A percentile compares a stretch with the other conserved stretches of the same genome.
phyloP scores from a whole-genome alignment of 768 basidiomycete genomes.

The Pisolithus orientalis region DNA sequence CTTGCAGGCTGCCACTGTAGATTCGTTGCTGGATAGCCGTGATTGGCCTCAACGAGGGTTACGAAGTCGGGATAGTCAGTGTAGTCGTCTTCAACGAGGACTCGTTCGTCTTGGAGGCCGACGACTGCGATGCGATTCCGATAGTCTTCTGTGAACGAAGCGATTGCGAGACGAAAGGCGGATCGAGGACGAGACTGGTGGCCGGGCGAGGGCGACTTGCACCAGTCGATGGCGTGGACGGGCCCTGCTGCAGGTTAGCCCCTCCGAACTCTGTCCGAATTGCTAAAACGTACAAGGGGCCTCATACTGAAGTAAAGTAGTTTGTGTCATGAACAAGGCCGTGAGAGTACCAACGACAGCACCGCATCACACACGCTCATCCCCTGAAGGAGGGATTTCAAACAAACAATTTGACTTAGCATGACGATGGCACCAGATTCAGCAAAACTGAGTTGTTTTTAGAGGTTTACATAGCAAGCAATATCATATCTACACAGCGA shows the following conservation, averaged over 20 bases:
- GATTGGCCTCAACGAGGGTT: slow-evolving; percentile 74
- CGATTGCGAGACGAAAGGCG: slow-evolving; percentile 79
- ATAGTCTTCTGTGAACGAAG: slow-evolving; percentile 81
- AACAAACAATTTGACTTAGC: not conserved
- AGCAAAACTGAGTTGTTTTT: not conserved
- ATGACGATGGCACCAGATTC: not conserved
- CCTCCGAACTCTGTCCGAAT: not conserved
- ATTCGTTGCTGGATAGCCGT: slow-evolving; percentile 91
- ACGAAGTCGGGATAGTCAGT: slow-evolving; percentile 83
- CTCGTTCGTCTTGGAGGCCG: slow-evolving; percentile 78
- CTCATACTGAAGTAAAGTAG: slow-evolving; percentile 74
- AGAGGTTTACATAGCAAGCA: not conserved
- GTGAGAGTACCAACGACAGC: not conserved
- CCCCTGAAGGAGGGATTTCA: not conserved
- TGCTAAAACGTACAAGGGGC: slow-evolving; percentile 64
- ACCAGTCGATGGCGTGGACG: slow-evolving; percentile 84
- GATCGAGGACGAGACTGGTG: slow-evolving; percentile 68
- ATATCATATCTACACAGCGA: not conserved
- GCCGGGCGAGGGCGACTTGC: slow-evolving; percentile 70
- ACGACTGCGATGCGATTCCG: slow-evolving; percentile 76
- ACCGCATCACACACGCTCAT: not conserved
- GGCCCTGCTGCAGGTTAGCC: slow-evolving; percentile 53
- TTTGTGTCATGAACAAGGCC: slow-evolving; percentile 50
- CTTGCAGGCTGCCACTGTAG: slow-evolving; percentile 89
- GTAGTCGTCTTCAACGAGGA: slow-evolving; percentile 81